Evolutionary conservation across 805 yeast genomes (phyloP).

Genomic region (Vanderwaltozyma verrucispora): DNA sequence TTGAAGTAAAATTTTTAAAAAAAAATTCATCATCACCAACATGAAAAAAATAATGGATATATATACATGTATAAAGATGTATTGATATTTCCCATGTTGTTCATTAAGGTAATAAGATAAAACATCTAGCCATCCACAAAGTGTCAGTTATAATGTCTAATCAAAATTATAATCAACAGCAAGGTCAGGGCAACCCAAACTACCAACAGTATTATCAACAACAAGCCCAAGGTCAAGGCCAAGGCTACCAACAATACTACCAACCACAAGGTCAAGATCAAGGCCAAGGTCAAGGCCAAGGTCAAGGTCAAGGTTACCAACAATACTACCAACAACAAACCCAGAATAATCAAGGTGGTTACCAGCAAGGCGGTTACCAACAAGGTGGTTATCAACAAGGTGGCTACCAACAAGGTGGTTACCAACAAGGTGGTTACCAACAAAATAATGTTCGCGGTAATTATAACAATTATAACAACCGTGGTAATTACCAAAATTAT

Average conservation of each 20-base stretch:
- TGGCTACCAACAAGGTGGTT: conserved; percentile 17
- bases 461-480: conserved; percentile 11
- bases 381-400: conserved; percentile 16
- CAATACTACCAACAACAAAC: conserved; percentile 22
- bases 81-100: too few relatives aligned
- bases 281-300: background rate
- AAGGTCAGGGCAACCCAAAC: conserved; percentile 1
- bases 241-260: conserved; percentile 7
- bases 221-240: conserved; percentile 31
- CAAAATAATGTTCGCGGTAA: conserved; percentile 23
- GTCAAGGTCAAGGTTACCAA: background rate
- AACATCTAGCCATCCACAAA: background rate
- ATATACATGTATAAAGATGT: too few relatives aligned
- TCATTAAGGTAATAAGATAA: too few relatives aligned
- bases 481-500: conserved; percentile 1
- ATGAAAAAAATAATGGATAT: too few relatives aligned
- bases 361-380: conserved; percentile 7
- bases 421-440: conserved; percentile 20
- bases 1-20: too few relatives aligned
- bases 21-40: too few relatives aligned
- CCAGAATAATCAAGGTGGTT: background rate
- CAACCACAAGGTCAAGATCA: conserved; percentile 1
- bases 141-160: background rate
- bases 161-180: background rate
- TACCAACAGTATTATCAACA: conserved; percentile 15